Conservation (phyloP, 768 basidiomycete species). For the Mycena floridula region DNA sequence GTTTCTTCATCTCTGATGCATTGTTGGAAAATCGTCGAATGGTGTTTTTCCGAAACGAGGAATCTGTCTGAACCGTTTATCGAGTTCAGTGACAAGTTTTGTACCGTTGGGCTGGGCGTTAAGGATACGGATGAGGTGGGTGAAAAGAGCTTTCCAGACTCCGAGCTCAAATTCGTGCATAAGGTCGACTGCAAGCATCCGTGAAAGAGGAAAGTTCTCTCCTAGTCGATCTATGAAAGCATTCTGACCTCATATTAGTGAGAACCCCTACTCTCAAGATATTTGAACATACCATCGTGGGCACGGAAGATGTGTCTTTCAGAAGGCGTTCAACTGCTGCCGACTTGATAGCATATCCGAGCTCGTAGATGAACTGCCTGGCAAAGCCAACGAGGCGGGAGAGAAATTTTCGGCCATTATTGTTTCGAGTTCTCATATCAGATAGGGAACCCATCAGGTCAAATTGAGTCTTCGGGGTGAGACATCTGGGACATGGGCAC, state of each 20-base stretch:
- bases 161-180: conserved; percentile 32
- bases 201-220: conserved; percentile 14
- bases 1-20: conserved; percentile 21
- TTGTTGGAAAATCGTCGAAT: conserved; percentile 24
- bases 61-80: conserved; percentile 8
- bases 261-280: background rate
- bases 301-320: conserved; percentile 9
- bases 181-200: conserved; percentile 23
- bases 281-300: conserved; percentile 10
- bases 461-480: conserved; percentile 14
- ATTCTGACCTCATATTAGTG: conserved; percentile 17
- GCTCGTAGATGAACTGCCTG: conserved; percentile 7
- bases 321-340: conserved; percentile 8
- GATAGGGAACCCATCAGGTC: conserved; percentile 16
- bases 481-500: conserved; percentile 24
- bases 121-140: conserved; percentile 25
- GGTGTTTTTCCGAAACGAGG: conserved; percentile 13
- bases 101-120: conserved; percentile 8
- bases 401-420: background rate
- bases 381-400: background rate
- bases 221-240: conserved; percentile 17
- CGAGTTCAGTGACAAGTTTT: conserved; percentile 6
- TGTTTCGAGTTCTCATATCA: conserved; percentile 4
- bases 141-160: conserved; percentile 27
- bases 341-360: conserved; percentile 1